These are phyloP conservation scores for Przewalskia tangutica DNA, from an alignment of 257 asterid genomes.

Conservation along the genomic window DNA sequence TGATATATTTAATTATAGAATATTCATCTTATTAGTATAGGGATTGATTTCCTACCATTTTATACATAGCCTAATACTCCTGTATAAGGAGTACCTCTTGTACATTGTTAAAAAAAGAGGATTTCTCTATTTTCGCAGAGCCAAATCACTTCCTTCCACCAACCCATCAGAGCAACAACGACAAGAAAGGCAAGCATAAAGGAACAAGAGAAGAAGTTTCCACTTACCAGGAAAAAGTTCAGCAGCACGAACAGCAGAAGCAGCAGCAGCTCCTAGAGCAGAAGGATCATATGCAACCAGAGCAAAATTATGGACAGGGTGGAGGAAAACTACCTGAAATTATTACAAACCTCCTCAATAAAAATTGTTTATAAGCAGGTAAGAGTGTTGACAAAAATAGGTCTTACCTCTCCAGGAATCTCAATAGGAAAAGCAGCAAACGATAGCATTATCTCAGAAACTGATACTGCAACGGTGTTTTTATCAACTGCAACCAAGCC, in stretches of 20 bases:
- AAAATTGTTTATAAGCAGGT: background rate
- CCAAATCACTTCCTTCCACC: too few species aligned
- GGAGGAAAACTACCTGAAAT: slow-evolving; percentile 90
- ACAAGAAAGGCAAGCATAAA: background rate
- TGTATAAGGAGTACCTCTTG: too few species aligned
- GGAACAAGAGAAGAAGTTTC: background rate
- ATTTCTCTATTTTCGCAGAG: too few species aligned
- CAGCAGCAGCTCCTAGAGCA: slow-evolving; percentile 66
- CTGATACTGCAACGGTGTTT: slow-evolving; percentile 92
- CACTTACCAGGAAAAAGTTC: slow-evolving; percentile 86
- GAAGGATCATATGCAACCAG: slow-evolving; percentile 94
- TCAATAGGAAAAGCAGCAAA: slow-evolving; percentile 99
- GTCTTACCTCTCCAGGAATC: slow-evolving; percentile 90
- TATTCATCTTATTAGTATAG: too few species aligned
- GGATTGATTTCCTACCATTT: too few species aligned
- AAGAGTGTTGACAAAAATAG: slow-evolving; percentile 7
- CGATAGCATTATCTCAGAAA: slow-evolving; percentile 94
- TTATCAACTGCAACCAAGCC: slow-evolving; percentile 96
- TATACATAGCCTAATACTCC: too few species aligned
- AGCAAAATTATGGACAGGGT: slow-evolving; percentile 96
- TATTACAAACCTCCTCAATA: slow-evolving; percentile 12
- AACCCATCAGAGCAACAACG: background rate
- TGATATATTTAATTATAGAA: background rate
- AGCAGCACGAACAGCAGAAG: slow-evolving; percentile 86
- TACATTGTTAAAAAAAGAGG: background rate